Evolutionary conservation across 148 eudicot genomes (phyloP).

Genomic region (Fallopia convolvulus): DNA sequence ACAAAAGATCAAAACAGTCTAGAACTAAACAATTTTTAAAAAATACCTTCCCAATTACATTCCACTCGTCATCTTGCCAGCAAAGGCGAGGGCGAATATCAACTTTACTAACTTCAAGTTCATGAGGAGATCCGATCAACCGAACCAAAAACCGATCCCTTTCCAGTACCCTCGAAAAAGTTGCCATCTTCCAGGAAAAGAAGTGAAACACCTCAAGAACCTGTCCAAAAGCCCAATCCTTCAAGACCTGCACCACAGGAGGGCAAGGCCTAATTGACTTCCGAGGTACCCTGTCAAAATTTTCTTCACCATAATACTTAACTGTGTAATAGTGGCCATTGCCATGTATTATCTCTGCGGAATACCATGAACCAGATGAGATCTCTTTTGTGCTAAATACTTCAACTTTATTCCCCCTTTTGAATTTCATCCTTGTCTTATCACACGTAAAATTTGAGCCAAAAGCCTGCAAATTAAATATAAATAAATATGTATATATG

Average conservation of each 20-base stretch:
- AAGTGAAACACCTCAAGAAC: constrained; percentile 56
- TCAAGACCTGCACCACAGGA: constrained; percentile 31
- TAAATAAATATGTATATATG: background rate
- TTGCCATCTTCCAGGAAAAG: constrained; percentile 61
- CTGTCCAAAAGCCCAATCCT: constrained; percentile 49
- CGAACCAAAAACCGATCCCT: constrained; percentile 36
- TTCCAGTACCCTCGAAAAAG: constrained; percentile 32
- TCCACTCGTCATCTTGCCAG: constrained; percentile 71
- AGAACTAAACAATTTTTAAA: background rate
- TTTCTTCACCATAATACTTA: constrained; percentile 25
- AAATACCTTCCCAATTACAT: constrained; percentile 47
- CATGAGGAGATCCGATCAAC: constrained; percentile 51
- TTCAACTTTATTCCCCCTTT: constrained; percentile 66
- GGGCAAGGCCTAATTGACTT: constrained; percentile 71
- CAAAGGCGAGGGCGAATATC: constrained; percentile 65
- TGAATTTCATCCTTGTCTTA: constrained; percentile 45
- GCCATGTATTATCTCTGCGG: constrained; percentile 46
- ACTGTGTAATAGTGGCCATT: constrained; percentile 50
- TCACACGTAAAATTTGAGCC: constrained; percentile 18
- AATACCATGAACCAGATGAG: constrained; percentile 71
- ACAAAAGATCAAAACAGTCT: background rate
- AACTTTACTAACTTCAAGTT: constrained; percentile 29
- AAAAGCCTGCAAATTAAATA: constrained; percentile 22
- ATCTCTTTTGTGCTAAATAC: constrained; percentile 45
- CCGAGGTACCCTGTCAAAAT: constrained; percentile 32